Evolutionary conservation across 352 stramenopile genomes (phyloP).

Genomic region (Pythium brachiatum): DNA sequence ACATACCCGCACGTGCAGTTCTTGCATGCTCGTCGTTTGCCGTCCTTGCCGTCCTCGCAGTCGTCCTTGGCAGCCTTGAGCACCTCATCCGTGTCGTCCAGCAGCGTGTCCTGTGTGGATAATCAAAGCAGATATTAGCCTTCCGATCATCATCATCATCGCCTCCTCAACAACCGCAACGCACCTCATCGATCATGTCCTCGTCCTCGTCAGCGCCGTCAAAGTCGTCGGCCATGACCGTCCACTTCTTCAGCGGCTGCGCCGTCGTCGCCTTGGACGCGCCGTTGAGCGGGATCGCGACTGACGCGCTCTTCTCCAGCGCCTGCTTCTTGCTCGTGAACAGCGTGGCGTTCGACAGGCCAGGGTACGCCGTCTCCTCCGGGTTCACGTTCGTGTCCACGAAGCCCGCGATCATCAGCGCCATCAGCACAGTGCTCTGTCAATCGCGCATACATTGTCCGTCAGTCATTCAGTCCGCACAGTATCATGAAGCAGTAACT

Average conservation of each 20-base stretch:
- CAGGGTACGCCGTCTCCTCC: constrained; percentile 39
- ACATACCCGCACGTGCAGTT: constrained; percentile 95
- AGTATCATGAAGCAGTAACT: too few relatives aligned
- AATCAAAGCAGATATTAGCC: not conserved
- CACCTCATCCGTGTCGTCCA: constrained; percentile 85
- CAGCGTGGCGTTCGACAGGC: constrained; percentile 34
- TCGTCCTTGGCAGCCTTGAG: constrained; percentile 66
- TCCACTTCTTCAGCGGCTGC: constrained; percentile 63
- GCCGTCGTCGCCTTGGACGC: constrained; percentile 19
- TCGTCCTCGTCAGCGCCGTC: constrained; percentile 47
- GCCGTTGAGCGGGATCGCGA: constrained; percentile 53
- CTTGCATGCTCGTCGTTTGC: constrained; percentile 94
- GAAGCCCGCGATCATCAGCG: constrained; percentile 76
- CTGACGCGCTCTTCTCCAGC: constrained; percentile 41
- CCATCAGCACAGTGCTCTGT: constrained; percentile 67
- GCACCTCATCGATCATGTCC: constrained; percentile 78
- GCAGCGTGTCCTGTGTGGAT: constrained; percentile 48
- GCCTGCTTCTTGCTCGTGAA: constrained; percentile 69
- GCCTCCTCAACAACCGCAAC: not conserved
- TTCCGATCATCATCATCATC: too few relatives aligned
- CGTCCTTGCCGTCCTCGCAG: constrained; percentile 75
- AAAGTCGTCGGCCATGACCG: constrained; percentile 62
- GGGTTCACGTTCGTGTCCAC: constrained; percentile 45
- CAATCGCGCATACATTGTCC: not conserved
- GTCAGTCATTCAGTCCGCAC: constrained; percentile 1